Base-by-base conservation (phyloP, 2,329 filamentous ascomycete genomes). In the Paraphaeosphaeria minitans region DNA sequence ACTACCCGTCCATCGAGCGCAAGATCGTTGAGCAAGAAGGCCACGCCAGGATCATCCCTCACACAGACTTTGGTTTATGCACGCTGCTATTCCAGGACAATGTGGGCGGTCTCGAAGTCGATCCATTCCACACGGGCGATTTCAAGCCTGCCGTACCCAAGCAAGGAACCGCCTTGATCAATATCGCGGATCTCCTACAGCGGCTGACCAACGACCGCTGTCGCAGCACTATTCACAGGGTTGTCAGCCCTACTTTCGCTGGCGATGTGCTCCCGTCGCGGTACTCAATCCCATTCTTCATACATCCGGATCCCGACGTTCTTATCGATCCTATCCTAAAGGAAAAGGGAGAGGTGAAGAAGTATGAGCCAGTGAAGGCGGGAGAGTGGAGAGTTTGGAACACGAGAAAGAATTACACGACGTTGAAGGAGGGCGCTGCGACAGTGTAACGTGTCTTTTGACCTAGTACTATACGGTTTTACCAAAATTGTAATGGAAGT, bases 221-320 rank as follows among this genome's bases (percentile, higher is more conserved):
- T 39, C 72, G 74, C 42, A 76, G 70, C 43, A 78, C 73, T 12
- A 64, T 77, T 45, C 76, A 79, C 50, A 59, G 76, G 4, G 76
- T 79, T 5, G 74, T 72, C 2, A 69, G 73, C 52, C 75, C 76
- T 3, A 66, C 50, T 29, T 53, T 59, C 27, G 66, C 60, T 6
- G 63, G 56, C 14, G 65, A 67, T 21, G 62, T 78, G 46, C 66
- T 72, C 7, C 65, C 68, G 12, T 65, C 68, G 27, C 66, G 77
- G 35, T 78, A 75, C 51, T 77, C 74, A 19, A 77, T 79, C 22
- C 74, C 75, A 7, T 78, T 76, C 53, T 79, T 79, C 48, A 71
- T 75, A 22, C 70, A 71, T 27, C 71, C 76, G 16, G 72, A 78
- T 61, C 66, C 70, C 14, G 73, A 78, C 9, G 68, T 66, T 1